Evolutionary conservation across 164 flowering plant species (phyloP), one percentile per base, ranked within the genome.

Genomic region (Kalanchoe fedtschenkoi): DNA sequence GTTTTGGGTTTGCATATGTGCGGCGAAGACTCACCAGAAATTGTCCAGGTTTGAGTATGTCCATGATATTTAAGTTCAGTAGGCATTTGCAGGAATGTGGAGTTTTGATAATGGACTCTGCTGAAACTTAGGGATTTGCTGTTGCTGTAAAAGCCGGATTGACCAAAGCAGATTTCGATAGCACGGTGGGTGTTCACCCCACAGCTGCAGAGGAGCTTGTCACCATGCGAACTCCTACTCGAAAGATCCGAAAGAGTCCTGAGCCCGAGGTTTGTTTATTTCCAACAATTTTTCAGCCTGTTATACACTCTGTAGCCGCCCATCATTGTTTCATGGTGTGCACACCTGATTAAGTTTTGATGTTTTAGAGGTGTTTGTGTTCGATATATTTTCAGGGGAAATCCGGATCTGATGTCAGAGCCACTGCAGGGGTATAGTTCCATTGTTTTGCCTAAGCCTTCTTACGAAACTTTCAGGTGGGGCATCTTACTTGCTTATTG

Each of bases 141-240:
- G 80, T 95, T 68, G 97, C 97, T 41, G 73, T 95, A 13, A 95
- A 86, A 83, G 95, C 89, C 71, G 99, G 99, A 53, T 74, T 95
- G 80, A 89, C 96, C 26, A 93, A 89, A 74, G 85, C 85, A 44
- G 95, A 91, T 70, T 89, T 91, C 65, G 99, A 95, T 81, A 71
- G 83, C 34, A 95, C 97, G 38, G 82, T 95, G 64, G 99, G 97
- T 60, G 77, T 95, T 69, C 97, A 91, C 67, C 97, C 97, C n/a
- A 86, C 99, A 65, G 67, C 96, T 37, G 86, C 95, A 35, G 97
- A 93, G 71, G 98, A 90, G 68, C 61, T 93, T 60, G 97, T 93
- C 68, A 90, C 97, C 13, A 84, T 95, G 99, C 85, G 96, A 71
- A 86, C 82, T 55, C 92, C 99, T 24, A 79, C 88, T 26, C 67